Percentiles rank a stretch among this genome's conserved stretches.
phyloP scores from a whole-genome alignment of 768 basidiomycete genomes.

The Mycena leptocephala region DNA sequence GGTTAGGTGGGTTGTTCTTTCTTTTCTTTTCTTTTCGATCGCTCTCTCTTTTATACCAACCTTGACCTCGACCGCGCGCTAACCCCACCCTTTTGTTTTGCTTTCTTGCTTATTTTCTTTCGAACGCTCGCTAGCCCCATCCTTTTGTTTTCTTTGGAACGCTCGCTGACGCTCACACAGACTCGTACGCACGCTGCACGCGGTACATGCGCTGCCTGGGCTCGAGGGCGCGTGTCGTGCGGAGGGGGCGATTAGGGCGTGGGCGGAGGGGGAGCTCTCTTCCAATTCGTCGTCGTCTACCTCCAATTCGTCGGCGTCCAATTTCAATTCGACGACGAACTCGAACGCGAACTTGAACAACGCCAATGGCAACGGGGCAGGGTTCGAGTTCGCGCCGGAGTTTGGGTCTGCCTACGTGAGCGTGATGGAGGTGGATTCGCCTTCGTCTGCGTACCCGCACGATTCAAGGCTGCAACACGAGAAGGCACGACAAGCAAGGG shows the following conservation, averaged over 20 bases:
- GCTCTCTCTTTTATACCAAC: background rate
- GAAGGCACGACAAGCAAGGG: background rate
- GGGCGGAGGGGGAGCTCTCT: slow-evolving; percentile 1
- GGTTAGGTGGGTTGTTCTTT: slow-evolving; percentile 8
- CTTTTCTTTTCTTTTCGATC: background rate
- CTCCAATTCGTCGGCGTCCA: background rate
- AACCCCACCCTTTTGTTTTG: too few relatives aligned
- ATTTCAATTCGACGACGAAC: background rate
- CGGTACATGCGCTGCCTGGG: background rate
- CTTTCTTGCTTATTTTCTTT: background rate
- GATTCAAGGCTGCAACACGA: too few relatives aligned
- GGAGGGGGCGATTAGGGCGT: slow-evolving; percentile 19
- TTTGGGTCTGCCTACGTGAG: background rate
- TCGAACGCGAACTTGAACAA: too few relatives aligned
- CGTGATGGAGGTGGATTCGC: slow-evolving; percentile 18
- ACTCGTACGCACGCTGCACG: slow-evolving; percentile 16
- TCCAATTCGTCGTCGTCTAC: background rate
- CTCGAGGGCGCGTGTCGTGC: slow-evolving; percentile 21
- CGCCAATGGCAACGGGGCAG: too few relatives aligned
- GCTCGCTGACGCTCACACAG: background rate
- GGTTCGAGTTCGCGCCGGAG: background rate
- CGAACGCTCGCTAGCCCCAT: too few relatives aligned
- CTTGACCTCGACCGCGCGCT: too few relatives aligned
- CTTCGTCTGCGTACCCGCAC: background rate
- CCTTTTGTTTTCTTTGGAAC: background rate